phyloP scores from a whole-genome alignment of 169 alveolate species.

The Cytauxzoon felis region DNA sequence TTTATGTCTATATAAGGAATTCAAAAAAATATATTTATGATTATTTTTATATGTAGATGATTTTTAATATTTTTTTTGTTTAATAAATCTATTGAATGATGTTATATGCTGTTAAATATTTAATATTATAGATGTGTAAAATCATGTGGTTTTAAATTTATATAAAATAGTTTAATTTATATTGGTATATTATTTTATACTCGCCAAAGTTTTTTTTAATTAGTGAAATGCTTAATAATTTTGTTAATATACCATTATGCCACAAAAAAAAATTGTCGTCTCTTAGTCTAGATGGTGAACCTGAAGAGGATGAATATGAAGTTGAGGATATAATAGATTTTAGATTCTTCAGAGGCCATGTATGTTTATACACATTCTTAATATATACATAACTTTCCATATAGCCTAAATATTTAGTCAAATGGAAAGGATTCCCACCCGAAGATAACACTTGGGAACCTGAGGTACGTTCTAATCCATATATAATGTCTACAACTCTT shows the following conservation, averaged over 20 bases:
- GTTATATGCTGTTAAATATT: not conserved
- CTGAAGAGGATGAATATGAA: conserved; percentile 58
- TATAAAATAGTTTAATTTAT: not conserved
- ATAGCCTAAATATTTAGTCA: conserved; percentile 62
- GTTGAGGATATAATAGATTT: conserved; percentile 58
- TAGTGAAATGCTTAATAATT: not conserved
- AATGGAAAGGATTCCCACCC: conserved; percentile 76
- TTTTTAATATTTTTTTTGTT: too few species aligned
- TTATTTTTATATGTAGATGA: too few species aligned
- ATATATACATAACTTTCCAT: not conserved
- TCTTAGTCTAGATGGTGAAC: conserved; percentile 3
- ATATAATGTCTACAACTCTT: not conserved
- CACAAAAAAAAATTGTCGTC: conserved; percentile 1
- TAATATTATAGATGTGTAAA: not conserved
- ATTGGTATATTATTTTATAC: not conserved
- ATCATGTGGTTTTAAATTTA: not conserved
- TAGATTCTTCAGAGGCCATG: conserved; percentile 15
- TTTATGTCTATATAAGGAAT: too few species aligned
- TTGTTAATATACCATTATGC: not conserved
- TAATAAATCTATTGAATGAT: too few species aligned
- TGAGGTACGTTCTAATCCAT: conserved; percentile 44
- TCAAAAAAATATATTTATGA: too few species aligned
- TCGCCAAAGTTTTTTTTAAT: not conserved
- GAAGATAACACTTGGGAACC: conserved; percentile 80
- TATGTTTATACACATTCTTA: not conserved